Evolutionary conservation across 768 basidiomycete species (phyloP).

Genomic region (Panaeolus papilionaceus): DNA sequence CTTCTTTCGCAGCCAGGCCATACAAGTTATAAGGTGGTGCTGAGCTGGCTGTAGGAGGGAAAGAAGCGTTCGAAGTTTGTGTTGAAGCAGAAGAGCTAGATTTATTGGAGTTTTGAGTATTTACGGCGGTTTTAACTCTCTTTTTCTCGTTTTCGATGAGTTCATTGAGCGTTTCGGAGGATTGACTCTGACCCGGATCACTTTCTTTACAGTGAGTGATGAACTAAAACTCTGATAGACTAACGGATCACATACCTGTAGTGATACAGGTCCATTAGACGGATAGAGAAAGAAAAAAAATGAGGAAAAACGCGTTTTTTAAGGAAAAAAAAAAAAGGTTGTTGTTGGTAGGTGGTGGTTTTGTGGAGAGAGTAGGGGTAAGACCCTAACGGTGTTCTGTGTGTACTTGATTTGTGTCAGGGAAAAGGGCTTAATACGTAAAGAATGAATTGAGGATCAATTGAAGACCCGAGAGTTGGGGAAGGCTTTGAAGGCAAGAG

Average conservation of each 20-base stretch:
- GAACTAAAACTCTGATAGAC: not conserved
- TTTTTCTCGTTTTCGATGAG: constrained; percentile 38
- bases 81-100: constrained; percentile 34
- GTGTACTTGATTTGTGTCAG: not conserved
- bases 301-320: constrained; percentile 7
- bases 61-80: constrained; percentile 49
- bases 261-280: constrained; percentile 42
- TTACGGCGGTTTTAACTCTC: constrained; percentile 25
- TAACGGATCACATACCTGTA: constrained; percentile 40
- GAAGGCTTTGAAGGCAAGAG: too few species aligned
- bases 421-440: constrained; percentile 9
- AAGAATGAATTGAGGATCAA: constrained; percentile 22
- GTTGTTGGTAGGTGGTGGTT: constrained; percentile 14
- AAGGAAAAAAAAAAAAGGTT: constrained; percentile 11
- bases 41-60: constrained; percentile 40
- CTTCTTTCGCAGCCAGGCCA: constrained; percentile 61
- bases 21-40: constrained; percentile 61
- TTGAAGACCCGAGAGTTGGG: not conserved
- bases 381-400: constrained; percentile 7
- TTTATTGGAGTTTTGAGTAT: constrained; percentile 25
- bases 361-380: constrained; percentile 9
- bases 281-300: not conserved
- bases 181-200: constrained; percentile 55
- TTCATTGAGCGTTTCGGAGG: constrained; percentile 57
- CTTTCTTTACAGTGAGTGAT: constrained; percentile 32